Percentiles rank a stretch among this genome's conserved stretches.
Evolutionary conservation across 495 filamentous ascomycete species (phyloP).

Genomic region (Lepraria neglecta): DNA sequence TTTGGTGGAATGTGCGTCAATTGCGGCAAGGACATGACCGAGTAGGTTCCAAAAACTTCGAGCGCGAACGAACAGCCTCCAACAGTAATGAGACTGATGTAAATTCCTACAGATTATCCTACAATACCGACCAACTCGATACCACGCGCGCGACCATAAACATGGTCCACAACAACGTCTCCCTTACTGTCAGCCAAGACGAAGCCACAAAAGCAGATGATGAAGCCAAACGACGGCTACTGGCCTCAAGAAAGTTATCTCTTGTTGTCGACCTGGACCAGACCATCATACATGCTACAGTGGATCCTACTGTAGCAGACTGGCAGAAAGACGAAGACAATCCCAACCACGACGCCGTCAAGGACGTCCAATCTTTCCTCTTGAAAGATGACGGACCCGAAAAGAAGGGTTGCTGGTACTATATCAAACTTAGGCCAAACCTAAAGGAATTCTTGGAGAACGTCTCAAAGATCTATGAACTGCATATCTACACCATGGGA

Average conservation of each 20-base stretch:
- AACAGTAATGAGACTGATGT: slow-evolving; percentile 5
- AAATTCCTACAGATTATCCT: slow-evolving; percentile 42
- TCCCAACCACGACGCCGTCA: slow-evolving; percentile 85
- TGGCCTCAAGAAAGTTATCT: slow-evolving; percentile 74
- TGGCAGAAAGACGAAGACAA: slow-evolving; percentile 86
- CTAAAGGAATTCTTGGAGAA: slow-evolving; percentile 74
- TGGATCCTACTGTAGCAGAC: slow-evolving; percentile 91
- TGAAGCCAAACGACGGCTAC: slow-evolving; percentile 73
- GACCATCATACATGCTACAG: slow-evolving; percentile 96
- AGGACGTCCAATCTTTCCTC: slow-evolving; percentile 80
- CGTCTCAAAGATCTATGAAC: slow-evolving; percentile 76
- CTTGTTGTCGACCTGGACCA: slow-evolving; percentile 96
- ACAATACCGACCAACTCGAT: slow-evolving; percentile 52
- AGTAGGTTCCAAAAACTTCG: slow-evolving; percentile 38
- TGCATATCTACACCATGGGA: slow-evolving; percentile 99
- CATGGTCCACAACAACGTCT: slow-evolving; percentile 84
- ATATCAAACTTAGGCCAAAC: slow-evolving; percentile 96
- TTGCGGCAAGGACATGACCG: slow-evolving; percentile 97
- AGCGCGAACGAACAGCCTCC: not conserved
- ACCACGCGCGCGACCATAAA: slow-evolving; percentile 82
- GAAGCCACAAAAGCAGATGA: slow-evolving; percentile 79
- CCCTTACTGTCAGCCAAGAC: slow-evolving; percentile 61
- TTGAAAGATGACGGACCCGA: slow-evolving; percentile 75
- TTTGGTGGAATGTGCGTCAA: slow-evolving; percentile 82
- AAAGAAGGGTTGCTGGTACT: slow-evolving; percentile 79